Evolutionary conservation across 305 asterid species (phyloP).

Genomic region (Fraxinus baroniana): DNA sequence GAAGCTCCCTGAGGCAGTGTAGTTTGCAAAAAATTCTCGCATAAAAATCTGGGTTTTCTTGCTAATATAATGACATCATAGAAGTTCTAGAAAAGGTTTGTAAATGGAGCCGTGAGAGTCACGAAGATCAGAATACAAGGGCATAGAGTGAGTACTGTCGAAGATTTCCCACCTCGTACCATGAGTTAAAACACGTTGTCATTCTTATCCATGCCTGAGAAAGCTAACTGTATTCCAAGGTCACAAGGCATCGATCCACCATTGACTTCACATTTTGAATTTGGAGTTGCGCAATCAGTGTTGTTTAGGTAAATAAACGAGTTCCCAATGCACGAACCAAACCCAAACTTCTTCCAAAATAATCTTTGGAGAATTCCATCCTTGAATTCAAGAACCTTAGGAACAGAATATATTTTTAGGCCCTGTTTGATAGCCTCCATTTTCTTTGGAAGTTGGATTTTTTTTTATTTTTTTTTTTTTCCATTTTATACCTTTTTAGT

Average conservation of each 20-base stretch:
- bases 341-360: conserved; percentile 80
- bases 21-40: background rate
- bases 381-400: conserved; percentile 81
- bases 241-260: conserved; percentile 64
- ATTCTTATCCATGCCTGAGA: conserved; percentile 75
- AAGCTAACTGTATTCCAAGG: conserved; percentile 69
- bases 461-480: no score
- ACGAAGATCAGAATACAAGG: conserved; percentile 46
- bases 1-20: background rate
- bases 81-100: conserved; percentile 33
- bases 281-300: conserved; percentile 67
- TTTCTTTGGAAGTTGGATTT: no score
- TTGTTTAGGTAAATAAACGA: conserved; percentile 68
- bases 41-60: background rate
- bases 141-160: conserved; percentile 70
- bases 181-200: conserved; percentile 72
- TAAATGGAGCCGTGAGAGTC: conserved; percentile 46
- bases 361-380: conserved; percentile 71
- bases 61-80: background rate
- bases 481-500: no score
- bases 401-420: background rate
- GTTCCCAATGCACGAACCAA: conserved; percentile 50
- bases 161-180: conserved; percentile 85
- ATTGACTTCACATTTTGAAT: conserved; percentile 46
- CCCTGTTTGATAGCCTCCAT: no score